These are phyloP conservation scores for Aurinia saxatilis DNA, from an alignment of 345 rosid species.

Conservation along the genomic window DNA sequence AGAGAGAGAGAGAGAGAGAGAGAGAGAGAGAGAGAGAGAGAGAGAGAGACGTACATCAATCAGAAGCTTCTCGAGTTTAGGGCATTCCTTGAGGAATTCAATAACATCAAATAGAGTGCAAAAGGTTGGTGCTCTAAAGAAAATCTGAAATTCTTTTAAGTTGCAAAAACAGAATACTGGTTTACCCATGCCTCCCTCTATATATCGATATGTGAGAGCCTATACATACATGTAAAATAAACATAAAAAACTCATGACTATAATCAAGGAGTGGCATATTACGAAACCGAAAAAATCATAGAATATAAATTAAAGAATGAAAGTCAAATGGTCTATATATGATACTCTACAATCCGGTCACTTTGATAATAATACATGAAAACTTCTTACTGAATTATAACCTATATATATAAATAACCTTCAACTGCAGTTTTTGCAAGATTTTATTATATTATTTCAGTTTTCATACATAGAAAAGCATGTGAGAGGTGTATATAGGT, in stretches of 20 bases:
- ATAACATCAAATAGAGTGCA: conserved; percentile 4
- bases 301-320: no score
- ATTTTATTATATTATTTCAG: no score
- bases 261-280: background rate
- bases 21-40: background rate
- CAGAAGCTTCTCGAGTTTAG: background rate
- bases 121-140: background rate
- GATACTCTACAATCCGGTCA: no score
- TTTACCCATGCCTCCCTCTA: background rate
- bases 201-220: background rate
- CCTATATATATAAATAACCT: no score
- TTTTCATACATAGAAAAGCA: no score
- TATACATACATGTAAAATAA: background rate
- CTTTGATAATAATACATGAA: no score
- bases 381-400: no score
- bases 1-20: background rate
- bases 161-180: background rate
- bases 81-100: conserved; percentile 1
- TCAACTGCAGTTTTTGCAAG: no score
- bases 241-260: background rate
- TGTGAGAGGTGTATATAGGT: no score
- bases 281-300: no score
- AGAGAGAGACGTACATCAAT: conserved; percentile 3
- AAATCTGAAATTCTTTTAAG: background rate
- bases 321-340: no score